phyloP scores from a whole-genome alignment of 1,139 yeast species.

The Hansenula sp. region DNA sequence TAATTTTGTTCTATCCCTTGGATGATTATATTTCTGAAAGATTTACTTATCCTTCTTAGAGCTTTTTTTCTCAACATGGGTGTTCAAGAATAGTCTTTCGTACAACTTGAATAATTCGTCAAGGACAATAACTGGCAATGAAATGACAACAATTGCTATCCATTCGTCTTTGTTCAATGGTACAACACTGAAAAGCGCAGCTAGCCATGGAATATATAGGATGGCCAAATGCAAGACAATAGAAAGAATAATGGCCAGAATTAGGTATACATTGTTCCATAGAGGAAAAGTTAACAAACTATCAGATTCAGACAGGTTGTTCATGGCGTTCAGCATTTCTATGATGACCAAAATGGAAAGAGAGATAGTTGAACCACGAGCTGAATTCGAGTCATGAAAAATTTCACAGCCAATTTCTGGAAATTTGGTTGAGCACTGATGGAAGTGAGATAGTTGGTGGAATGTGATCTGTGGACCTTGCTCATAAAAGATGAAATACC shows the following conservation, averaged over 20 bases:
- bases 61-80: neutral
- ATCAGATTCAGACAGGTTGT: constrained; percentile 35
- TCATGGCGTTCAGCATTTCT: constrained; percentile 38
- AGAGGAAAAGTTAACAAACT: constrained; percentile 33
- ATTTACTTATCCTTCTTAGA: neutral
- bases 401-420: constrained; percentile 32
- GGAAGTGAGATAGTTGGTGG: constrained; percentile 31
- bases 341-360: constrained; percentile 34
- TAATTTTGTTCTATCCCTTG: neutral
- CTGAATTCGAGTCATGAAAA: constrained; percentile 24
- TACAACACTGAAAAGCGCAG: constrained; percentile 29
- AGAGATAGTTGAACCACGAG: constrained; percentile 35
- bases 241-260: constrained; percentile 32
- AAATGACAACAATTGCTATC: constrained; percentile 30
- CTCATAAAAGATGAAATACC: constrained; percentile 33
- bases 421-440: constrained; percentile 28
- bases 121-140: constrained; percentile 32
- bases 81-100: constrained; percentile 24
- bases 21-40: no score
- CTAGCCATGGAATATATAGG: constrained; percentile 31
- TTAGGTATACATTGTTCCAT: constrained; percentile 34
- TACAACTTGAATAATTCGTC: constrained; percentile 33
- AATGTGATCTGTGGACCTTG: constrained; percentile 33
- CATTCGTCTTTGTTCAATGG: constrained; percentile 32
- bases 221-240: constrained; percentile 30